Evolutionary conservation across 2,329 filamentous ascomycete genomes (phyloP), one percentile per base, ranked within the genome.

Genomic region (Neopestalotiopsis rosae): DNA sequence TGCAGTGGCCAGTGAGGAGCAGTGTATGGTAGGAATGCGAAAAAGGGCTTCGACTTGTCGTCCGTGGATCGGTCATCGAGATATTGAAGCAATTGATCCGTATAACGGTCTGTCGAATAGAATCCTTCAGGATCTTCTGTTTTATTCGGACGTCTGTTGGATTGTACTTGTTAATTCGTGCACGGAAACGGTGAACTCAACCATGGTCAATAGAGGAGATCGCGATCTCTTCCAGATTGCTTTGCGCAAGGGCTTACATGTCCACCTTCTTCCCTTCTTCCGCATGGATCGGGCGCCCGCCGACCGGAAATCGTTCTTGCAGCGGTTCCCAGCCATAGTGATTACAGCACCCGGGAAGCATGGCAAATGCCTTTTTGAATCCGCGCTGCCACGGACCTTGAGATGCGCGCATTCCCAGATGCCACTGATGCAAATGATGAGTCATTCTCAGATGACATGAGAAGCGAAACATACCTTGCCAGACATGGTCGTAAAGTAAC

Each of bases 1-100:
- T 91, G 89, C 6, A 91, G 78, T 1, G 89, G 89, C 89, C 89
- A 91, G 71, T 91, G 88, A 1, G 88, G 88, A 0, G 88, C 89
- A 0, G 88, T 88, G 75, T 90, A 91, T 1, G 88, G 87, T 2
- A 88, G 80, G 74, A 89, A 90, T 1, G 80, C 87, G 72, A 90
- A 90, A 79, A 90, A 90, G 0, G 88, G 85, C 65, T 77, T 71
- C 5, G 79, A 73, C 6, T 74, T 76, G 28, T 78, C 74, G 5
- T 72, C 72, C 2, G 75, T 70, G 13, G 71, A 73, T 61, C 76
- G 71, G 5, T 75, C 73, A 12, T 70, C 69, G 3, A 86, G 77
- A 45, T 83, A 85, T 42, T 80, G 69, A 13, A 85, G 72, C 77
- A 86, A 79, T 65, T 81, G 81, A 70, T 83, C 79, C 4, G 81